Evolutionary conservation across 1,139 yeast species (phyloP).

Genomic region (Sugiyamaella sp.): DNA sequence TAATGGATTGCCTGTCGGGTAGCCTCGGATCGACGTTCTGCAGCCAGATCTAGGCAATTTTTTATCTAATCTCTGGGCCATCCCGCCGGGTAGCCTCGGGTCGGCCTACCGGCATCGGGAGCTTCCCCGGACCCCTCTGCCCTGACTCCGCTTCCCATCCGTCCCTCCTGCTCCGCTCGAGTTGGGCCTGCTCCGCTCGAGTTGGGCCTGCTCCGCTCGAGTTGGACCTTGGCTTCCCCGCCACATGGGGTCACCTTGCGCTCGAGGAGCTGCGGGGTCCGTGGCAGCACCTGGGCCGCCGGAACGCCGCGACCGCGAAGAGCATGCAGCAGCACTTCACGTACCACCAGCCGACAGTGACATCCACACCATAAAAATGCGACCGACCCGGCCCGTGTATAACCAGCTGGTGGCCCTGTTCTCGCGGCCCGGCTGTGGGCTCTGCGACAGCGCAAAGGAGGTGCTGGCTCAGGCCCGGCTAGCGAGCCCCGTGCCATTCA

Average conservation of each 20-base stretch:
- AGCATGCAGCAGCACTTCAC: no score
- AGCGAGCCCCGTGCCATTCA: slow-evolving; percentile 37
- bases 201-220: background rate
- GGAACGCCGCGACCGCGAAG: background rate
- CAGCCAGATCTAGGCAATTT: no score
- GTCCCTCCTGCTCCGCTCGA: slow-evolving; percentile 1
- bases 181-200: background rate
- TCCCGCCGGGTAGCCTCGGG: no score
- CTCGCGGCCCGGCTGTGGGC: slow-evolving; percentile 77
- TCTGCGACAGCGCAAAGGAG: slow-evolving; percentile 53
- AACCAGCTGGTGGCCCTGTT: slow-evolving; percentile 55
- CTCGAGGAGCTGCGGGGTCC: no score
- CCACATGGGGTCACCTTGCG: no score
- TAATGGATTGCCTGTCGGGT: background rate
- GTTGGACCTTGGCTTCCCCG: background rate
- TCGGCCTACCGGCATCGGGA: background rate
- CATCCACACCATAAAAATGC: slow-evolving; percentile 8
- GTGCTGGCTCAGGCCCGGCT: no score
- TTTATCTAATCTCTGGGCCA: no score
- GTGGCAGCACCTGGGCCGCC: background rate
- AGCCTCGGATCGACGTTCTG: background rate
- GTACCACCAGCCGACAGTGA: background rate
- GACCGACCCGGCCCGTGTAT: slow-evolving; percentile 3
- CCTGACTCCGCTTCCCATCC: no score
- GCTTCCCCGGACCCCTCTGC: slow-evolving; percentile 2